Percentiles rank a stretch among this genome's conserved stretches.
Conservation (phyloP, 352 stramenopile genomes). For the Pythium inflatum region DNA sequence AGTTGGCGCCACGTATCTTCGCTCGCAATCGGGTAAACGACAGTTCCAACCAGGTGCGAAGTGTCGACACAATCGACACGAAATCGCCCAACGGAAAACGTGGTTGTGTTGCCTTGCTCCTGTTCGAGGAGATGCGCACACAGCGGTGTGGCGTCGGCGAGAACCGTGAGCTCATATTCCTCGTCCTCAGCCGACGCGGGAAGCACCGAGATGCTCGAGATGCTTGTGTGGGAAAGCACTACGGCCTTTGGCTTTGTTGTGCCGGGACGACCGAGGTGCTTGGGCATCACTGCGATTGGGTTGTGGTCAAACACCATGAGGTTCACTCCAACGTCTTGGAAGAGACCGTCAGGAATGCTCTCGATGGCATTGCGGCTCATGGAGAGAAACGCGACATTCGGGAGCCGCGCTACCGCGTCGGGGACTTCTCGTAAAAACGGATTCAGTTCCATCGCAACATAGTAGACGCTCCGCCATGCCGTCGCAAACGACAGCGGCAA, state of each 20-base stretch:
- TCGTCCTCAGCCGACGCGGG: constrained; percentile 9
- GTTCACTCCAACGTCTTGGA: neutral
- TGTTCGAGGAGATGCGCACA: neutral
- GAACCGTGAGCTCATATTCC: neutral
- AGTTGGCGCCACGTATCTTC: neutral
- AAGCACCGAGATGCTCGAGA: no score
- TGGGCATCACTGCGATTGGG: constrained; percentile 1
- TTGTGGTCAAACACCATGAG: constrained; percentile 20
- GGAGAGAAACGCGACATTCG: neutral
- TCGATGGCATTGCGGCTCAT: constrained; percentile 11
- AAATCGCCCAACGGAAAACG: constrained; percentile 5
- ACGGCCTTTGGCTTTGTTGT: neutral
- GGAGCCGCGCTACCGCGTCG: neutral
- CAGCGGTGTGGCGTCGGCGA: constrained; percentile 7
- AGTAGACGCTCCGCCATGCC: constrained; percentile 1
- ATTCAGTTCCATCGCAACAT: constrained; percentile 10
- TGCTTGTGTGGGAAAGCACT: no score
- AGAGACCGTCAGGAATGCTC: neutral
- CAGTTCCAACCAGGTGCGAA: neutral
- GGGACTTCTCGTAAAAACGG: neutral
- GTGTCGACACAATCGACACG: constrained; percentile 1
- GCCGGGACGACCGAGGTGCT: neutral
- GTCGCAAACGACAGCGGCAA: neutral
- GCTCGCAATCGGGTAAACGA: constrained; percentile 4
- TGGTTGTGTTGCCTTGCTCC: neutral